A percentile compares a stretch with the other conserved stretches of the same genome.
These are phyloP conservation scores for Taphrina betulina DNA, from an alignment of 1,139 yeast species.

Conservation along the genomic window DNA sequence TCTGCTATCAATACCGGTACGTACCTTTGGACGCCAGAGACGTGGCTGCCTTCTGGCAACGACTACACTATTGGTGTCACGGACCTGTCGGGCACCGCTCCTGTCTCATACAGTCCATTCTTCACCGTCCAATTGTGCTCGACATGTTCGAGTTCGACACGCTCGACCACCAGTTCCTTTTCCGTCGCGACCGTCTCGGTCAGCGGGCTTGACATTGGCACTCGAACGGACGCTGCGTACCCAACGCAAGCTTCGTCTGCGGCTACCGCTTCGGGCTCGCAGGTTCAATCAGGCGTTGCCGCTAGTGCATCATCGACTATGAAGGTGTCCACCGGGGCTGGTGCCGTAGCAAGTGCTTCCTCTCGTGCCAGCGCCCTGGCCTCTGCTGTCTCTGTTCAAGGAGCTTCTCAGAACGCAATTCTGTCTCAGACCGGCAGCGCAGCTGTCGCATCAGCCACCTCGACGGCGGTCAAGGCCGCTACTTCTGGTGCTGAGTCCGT, in stretches of 20 bases:
- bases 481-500: conserved; percentile 5
- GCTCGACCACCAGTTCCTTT: conserved; percentile 28
- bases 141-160: conserved; percentile 32
- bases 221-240: conserved; percentile 19
- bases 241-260: conserved; percentile 16
- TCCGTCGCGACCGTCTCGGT: conserved; percentile 32
- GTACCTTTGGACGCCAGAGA: conserved; percentile 33
- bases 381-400: conserved; percentile 1
- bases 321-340: conserved; percentile 10
- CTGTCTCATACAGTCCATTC: conserved; percentile 31
- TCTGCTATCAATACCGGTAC: conserved; percentile 33
- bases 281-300: conserved; percentile 6
- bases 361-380: conserved; percentile 4
- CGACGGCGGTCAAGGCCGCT: conserved; percentile 8
- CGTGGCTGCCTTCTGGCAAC: conserved; percentile 32
- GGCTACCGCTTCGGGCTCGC: conserved; percentile 21
- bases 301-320: conserved; percentile 1
- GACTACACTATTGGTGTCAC: conserved; percentile 30
- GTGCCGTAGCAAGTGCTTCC: conserved; percentile 6
- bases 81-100: conserved; percentile 22
- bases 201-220: conserved; percentile 30
- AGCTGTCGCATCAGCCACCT: conserved; percentile 13
- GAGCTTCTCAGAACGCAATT: conserved; percentile 14
- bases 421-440: conserved; percentile 18
- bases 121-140: conserved; percentile 34